phyloP scores from a whole-genome alignment of 1,284 basidiomycete genomes.

The Ceratobasidium sp. region DNA sequence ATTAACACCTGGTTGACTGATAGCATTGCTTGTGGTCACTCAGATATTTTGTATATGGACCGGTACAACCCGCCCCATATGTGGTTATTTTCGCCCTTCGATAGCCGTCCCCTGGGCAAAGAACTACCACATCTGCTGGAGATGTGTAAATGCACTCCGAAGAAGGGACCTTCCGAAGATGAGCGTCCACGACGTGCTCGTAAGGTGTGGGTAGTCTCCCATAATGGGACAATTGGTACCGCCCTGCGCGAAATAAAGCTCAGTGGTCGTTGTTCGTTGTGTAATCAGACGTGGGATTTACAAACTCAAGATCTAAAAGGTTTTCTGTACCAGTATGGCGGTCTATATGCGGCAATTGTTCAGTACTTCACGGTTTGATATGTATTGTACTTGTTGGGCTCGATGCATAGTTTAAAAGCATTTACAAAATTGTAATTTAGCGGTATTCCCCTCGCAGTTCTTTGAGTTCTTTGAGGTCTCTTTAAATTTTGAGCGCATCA shows the following conservation, averaged over 20 bases:
- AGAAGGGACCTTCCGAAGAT: too few species aligned
- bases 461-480: too few species aligned
- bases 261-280: background rate
- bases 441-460: too few species aligned
- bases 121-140: background rate
- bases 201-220: slow-evolving; percentile 12
- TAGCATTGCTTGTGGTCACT: background rate
- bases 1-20: background rate
- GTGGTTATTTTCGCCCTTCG: slow-evolving; percentile 19
- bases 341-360: background rate
- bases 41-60: background rate
- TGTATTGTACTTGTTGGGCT: too few species aligned
- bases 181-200: background rate
- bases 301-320: slow-evolving; percentile 1
- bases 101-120: slow-evolving; percentile 1
- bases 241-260: background rate
- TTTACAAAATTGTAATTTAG: too few species aligned
- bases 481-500: too few species aligned
- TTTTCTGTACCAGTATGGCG: background rate
- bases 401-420: too few species aligned
- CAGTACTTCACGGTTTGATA: slow-evolving; percentile 13
- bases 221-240: background rate
- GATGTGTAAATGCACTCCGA: slow-evolving; percentile 1
- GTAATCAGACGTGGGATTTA: slow-evolving; percentile 7
- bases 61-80: background rate